phyloP scores from a whole-genome alignment of 495 filamentous ascomycete genomes.

The Penicillium ochrochloron region DNA sequence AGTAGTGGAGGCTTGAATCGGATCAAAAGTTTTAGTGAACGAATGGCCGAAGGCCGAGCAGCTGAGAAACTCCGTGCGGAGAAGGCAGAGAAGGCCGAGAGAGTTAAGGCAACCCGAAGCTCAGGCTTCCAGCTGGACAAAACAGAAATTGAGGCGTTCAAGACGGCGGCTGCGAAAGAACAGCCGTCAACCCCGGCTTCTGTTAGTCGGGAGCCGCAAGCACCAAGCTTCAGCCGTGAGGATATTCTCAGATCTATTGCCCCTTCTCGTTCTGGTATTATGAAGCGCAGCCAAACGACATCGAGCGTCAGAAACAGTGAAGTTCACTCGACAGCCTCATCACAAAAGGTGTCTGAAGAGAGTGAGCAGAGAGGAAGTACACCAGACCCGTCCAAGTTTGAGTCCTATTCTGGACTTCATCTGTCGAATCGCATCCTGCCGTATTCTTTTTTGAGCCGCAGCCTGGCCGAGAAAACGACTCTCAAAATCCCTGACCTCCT shows the following conservation, averaged over 20 bases:
- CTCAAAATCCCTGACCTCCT: slow-evolving; percentile 83
- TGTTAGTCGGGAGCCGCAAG: slow-evolving; percentile 49
- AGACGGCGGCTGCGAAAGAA: slow-evolving; percentile 58
- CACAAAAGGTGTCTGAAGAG: slow-evolving; percentile 22
- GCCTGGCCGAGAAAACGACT: slow-evolving; percentile 73
- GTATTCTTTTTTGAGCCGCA: slow-evolving; percentile 75
- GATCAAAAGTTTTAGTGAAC: slow-evolving; percentile 82
- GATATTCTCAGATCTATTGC: slow-evolving; percentile 61
- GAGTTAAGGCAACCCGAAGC: slow-evolving; percentile 64
- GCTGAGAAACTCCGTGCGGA: slow-evolving; percentile 54
- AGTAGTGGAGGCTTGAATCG: slow-evolving; percentile 39
- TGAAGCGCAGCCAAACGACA: slow-evolving; percentile 58
- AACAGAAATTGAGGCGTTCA: slow-evolving; percentile 68
- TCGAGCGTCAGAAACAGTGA: slow-evolving; percentile 45
- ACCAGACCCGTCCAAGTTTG: slow-evolving; percentile 63
- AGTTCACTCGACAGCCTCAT: slow-evolving; percentile 12
- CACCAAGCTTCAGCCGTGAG: slow-evolving; percentile 62
- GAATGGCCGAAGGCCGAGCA: slow-evolving; percentile 69
- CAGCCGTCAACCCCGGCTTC: slow-evolving; percentile 39
- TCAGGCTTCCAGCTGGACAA: slow-evolving; percentile 72
- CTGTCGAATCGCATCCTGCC: slow-evolving; percentile 86
- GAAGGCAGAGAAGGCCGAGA: slow-evolving; percentile 58
- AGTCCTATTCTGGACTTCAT: slow-evolving; percentile 83
- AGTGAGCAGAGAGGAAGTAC: slow-evolving; percentile 21
- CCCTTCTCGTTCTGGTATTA: slow-evolving; percentile 30